Conservation (phyloP, 805 yeast species). For the Saccharomycopsis sp. region DNA sequence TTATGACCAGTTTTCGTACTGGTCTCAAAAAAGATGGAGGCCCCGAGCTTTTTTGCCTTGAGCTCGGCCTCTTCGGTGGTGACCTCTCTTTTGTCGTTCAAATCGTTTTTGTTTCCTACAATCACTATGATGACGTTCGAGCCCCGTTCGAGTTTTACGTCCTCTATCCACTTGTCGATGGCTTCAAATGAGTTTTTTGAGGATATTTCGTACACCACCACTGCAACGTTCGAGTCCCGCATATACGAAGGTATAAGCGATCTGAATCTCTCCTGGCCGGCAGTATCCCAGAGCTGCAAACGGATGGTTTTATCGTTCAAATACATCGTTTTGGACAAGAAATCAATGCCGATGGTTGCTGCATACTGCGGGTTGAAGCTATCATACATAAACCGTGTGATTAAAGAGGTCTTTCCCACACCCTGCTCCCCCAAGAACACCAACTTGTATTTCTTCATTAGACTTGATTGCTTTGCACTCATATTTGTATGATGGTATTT, state of each 20-base stretch:
- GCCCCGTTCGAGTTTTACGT: slow-evolving; percentile 90
- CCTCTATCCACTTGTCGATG: slow-evolving; percentile 88
- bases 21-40: slow-evolving; percentile 82
- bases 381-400: slow-evolving; percentile 97
- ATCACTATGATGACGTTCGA: slow-evolving; percentile 79
- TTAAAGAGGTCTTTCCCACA: slow-evolving; percentile 93
- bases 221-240: slow-evolving; percentile 95
- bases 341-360: slow-evolving; percentile 96
- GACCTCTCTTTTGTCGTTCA: slow-evolving; percentile 74
- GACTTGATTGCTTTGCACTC: slow-evolving; percentile 8
- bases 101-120: slow-evolving; percentile 89
- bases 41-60: slow-evolving; percentile 63
- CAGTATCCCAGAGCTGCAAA: slow-evolving; percentile 95
- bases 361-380: slow-evolving; percentile 94
- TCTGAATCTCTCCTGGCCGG: slow-evolving; percentile 94
- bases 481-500: background rate
- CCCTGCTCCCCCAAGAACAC: slow-evolving; percentile 96
- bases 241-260: slow-evolving; percentile 93
- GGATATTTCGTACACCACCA: slow-evolving; percentile 90
- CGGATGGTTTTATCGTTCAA: slow-evolving; percentile 93
- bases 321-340: slow-evolving; percentile 90
- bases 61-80: slow-evolving; percentile 78
- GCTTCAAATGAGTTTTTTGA: slow-evolving; percentile 77
- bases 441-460: slow-evolving; percentile 63
- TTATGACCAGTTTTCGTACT: slow-evolving; percentile 93